Conservation (phyloP, 2,329 filamentous ascomycete genomes). For the Penicillium sp. region DNA sequence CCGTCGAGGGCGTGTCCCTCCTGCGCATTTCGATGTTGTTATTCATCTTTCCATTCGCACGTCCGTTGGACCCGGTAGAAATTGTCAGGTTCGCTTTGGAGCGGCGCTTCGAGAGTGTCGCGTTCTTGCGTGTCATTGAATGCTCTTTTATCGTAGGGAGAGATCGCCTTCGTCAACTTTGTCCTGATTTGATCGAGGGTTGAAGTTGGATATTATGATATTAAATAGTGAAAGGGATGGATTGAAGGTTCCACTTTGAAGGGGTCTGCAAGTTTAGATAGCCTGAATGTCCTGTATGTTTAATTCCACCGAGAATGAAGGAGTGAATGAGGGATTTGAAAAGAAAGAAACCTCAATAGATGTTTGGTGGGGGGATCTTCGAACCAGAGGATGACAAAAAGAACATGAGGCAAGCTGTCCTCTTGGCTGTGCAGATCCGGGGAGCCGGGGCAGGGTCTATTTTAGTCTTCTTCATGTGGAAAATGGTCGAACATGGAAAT, state of each 20-base stretch:
- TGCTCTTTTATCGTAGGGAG: background rate
- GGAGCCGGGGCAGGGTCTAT: background rate
- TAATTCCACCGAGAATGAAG: background rate
- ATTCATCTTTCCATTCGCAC: conserved; percentile 43
- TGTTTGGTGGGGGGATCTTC: conserved; percentile 4
- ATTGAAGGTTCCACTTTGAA: background rate
- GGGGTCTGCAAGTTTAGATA: background rate
- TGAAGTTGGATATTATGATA: conserved; percentile 2
- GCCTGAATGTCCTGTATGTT: background rate
- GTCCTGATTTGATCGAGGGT: background rate
- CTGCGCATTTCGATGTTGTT: conserved; percentile 50
- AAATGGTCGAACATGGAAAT: background rate
- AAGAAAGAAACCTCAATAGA: conserved; percentile 9
- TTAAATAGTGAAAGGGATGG: conserved; percentile 2
- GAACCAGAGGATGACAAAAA: conserved; percentile 8
- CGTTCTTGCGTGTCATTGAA: conserved; percentile 42
- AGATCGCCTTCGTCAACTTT: background rate
- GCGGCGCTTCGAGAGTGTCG: conserved; percentile 37
- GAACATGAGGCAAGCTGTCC: conserved; percentile 14
- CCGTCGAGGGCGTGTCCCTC: conserved; percentile 44
- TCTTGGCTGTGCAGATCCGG: conserved; percentile 14
- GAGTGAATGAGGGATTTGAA: conserved; percentile 18
- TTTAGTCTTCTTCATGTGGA: background rate
- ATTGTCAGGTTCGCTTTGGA: conserved; percentile 42
- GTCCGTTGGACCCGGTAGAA: conserved; percentile 39